phyloP scores from a whole-genome alignment of 352 stramenopile genomes.

The Aphanomyces stellatus region DNA sequence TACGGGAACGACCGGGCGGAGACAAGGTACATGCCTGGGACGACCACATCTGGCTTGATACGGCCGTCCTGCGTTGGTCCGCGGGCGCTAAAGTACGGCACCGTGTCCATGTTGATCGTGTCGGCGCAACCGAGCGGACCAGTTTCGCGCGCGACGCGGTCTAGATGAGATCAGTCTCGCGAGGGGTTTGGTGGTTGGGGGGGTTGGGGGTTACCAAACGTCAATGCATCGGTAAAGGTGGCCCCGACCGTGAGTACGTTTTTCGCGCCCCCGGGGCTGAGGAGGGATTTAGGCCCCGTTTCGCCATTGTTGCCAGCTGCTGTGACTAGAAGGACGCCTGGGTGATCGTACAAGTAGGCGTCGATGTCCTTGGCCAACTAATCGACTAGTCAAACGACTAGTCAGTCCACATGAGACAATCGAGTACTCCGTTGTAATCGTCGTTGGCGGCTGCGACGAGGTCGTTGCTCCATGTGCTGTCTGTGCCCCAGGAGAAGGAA shows the following conservation, averaged over 20 bases:
- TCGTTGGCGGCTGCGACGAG: background rate
- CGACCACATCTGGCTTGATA: constrained; percentile 72
- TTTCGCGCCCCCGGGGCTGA: constrained; percentile 64
- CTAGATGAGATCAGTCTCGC: no score
- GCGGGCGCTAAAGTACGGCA: constrained; percentile 60
- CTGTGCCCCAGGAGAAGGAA: constrained; percentile 62
- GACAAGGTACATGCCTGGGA: constrained; percentile 57
- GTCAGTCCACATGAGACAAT: constrained; percentile 28
- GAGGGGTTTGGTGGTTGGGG: no score
- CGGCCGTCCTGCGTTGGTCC: constrained; percentile 59
- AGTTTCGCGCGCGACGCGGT: constrained; percentile 23
- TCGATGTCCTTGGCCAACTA: constrained; percentile 25
- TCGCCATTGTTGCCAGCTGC: constrained; percentile 77
- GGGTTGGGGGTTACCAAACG: constrained; percentile 26
- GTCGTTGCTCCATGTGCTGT: constrained; percentile 27
- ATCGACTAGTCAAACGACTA: background rate
- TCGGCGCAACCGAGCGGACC: constrained; percentile 23
- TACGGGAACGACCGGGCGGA: constrained; percentile 50
- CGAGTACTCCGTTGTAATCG: constrained; percentile 34
- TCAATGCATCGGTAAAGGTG: constrained; percentile 43
- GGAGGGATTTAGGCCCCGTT: constrained; percentile 46
- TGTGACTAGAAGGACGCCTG: constrained; percentile 66
- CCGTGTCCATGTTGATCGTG: constrained; percentile 50
- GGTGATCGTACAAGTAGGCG: constrained; percentile 69
- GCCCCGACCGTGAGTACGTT: constrained; percentile 78